Base-by-base conservation (phyloP, 768 basidiomycete genomes). In the Amanita rubescens region DNA sequence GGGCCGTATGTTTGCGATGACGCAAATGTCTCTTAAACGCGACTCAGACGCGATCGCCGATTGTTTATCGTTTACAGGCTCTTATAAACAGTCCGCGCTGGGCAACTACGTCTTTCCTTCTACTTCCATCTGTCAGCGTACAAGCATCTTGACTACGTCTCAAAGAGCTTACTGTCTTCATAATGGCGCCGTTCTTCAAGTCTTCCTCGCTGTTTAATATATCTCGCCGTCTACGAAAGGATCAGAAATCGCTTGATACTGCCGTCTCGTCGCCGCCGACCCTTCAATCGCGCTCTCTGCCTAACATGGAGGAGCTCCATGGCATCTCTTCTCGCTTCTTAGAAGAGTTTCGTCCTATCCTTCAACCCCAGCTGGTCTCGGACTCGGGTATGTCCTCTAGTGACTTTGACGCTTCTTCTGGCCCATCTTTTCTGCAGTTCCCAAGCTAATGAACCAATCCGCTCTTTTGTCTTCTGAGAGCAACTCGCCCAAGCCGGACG, bases 31-130 rank as follows among this genome's bases (percentile, higher is more conserved):
- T 19, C 49, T 11, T 25, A 38, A 35, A 49, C 48, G 48, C 35
- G 48, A 49, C 35, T 38, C 33, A 39, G 35, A 50, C 49, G 49
- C 49, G 49, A 50, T 50, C 49, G 38, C 11, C 49, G 49, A 50
- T 50, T 22, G 49, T 50, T 50, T 39, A 39, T 25, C 24, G 35
- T 10, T 17, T 30, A 10, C 20, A 7, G 14, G 30, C n/a, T 20
- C 10, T 15, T 33, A 34, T 19, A 48, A 19, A 12, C 35, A 38
- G 15, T 10, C 22, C 20, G 22, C 20, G 35, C 35, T 9, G 15
- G 24, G 20, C 19, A 5, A n/a, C 48, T 7, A 12, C 11, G 3
- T 22, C 20, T 38, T 37, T 25, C n/a, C 11, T 37, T 25, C 14
- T 49, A 22, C 22, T 25, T 5, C 35, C 48, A 38, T 20, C 24